Percentiles rank a stretch among this genome's conserved stretches.
Evolutionary conservation across 2,329 filamentous ascomycete genomes (phyloP).

Genomic region (Chrysosporium keratinophilum): DNA sequence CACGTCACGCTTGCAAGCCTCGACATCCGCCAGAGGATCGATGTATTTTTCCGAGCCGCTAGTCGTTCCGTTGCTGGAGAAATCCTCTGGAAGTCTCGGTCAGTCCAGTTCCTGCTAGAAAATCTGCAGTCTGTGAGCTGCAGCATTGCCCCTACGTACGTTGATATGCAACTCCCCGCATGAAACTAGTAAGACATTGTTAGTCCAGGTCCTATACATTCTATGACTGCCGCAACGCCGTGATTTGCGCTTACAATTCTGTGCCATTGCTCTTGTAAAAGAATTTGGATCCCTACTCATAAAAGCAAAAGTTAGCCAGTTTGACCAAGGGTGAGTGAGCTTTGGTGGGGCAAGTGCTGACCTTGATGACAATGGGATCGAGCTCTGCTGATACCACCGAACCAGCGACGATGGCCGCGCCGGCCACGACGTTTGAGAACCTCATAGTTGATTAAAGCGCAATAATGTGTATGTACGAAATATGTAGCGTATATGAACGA

Average conservation of each 20-base stretch:
- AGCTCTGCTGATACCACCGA: constrained; percentile 43
- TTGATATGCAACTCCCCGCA: constrained; percentile 93
- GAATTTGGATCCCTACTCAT: constrained; percentile 71
- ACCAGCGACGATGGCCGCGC: constrained; percentile 44
- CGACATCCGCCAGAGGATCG: constrained; percentile 69
- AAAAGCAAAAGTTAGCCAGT: constrained; percentile 4
- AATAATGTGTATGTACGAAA: background rate
- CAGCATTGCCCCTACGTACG: constrained; percentile 31
- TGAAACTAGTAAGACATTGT: constrained; percentile 47
- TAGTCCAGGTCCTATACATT: constrained; percentile 17
- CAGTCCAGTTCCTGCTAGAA: constrained; percentile 11
- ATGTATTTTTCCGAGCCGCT: constrained; percentile 50
- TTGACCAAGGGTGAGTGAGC: background rate
- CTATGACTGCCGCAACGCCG: background rate
- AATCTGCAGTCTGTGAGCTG: background rate
- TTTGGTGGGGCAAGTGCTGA: constrained; percentile 24
- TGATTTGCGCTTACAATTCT: constrained; percentile 47
- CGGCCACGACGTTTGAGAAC: constrained; percentile 40
- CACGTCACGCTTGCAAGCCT: constrained; percentile 71
- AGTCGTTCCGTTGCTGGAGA: constrained; percentile 44
- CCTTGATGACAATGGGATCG: constrained; percentile 54
- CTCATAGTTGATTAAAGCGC: constrained; percentile 41
- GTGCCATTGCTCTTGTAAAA: constrained; percentile 76
- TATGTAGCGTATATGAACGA: background rate
- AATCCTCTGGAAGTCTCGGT: constrained; percentile 44